Evolutionary conservation across 352 stramenopile species (phyloP), one percentile per base, ranked within the genome.

Genomic region (Globisporangium mamillatum): DNA sequence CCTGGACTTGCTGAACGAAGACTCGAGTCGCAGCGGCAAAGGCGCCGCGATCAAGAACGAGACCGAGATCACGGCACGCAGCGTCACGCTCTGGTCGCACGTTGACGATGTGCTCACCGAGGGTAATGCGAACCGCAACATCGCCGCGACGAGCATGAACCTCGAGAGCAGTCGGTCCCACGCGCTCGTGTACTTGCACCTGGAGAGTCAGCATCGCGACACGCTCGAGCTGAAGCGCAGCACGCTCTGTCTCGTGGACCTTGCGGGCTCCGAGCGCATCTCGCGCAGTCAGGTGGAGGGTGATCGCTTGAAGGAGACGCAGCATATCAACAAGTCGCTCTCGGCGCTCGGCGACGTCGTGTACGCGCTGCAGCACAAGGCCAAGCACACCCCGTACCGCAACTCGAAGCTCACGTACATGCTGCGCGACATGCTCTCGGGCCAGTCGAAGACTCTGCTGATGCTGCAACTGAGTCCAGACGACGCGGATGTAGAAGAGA

Each of bases 291-390:
- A 93, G 70, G 89, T 94, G 10, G 80, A 92, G 48, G 89, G 85
- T 20, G 88, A 96, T 36, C 84, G 86, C 0, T 75, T 99, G 48
- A 98, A 98, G 67, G 97, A 99, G 70, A 98, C 97, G 14, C 95
- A 98, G 70, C 92, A 98, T 72, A 99, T 99, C 74, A 99, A 99
- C 90, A 99, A 99, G 81, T 98, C 91, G 58, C 84, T 99, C 27
- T 94, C 90, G 20, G 97, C 97, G 46, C 84, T 99, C 24, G 97
- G 97, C 48, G 98, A 99, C 79, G 98, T 99, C 18, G 98, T 99
- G 66, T 85, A 97, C 50, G 91, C 89, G 46, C 78, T 97, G 32
- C 87, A 96, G 68, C 89, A 96, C 70, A 97, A 97, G 75, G 81
- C 89, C 22, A 97, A 96, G 64, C 96, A 99, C 80, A 88, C 97